Evolutionary conservation across 2,329 filamentous ascomycete species (phyloP).

Genomic region (Aaosphaeria arxii): DNA sequence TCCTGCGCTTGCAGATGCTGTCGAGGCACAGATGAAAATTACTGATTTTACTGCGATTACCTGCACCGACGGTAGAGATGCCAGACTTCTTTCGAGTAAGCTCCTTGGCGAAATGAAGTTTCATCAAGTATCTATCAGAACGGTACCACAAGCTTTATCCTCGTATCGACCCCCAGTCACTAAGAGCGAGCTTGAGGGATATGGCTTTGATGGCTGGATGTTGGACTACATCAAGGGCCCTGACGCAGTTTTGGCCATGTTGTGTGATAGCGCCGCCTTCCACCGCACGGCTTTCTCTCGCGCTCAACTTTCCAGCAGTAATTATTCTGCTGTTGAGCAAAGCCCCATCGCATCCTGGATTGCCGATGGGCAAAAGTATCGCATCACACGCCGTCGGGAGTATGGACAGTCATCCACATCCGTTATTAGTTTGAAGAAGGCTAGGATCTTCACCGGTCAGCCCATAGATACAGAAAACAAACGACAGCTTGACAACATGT

Average conservation of each 20-base stretch:
- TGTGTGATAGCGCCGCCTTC: slow-evolving; percentile 71
- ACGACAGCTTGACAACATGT: slow-evolving; percentile 55
- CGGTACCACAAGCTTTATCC: slow-evolving; percentile 54
- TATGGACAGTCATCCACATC: slow-evolving; percentile 76
- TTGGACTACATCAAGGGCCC: slow-evolving; percentile 79
- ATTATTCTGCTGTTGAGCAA: slow-evolving; percentile 64
- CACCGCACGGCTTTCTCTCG: slow-evolving; percentile 66
- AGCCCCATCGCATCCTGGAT: slow-evolving; percentile 66
- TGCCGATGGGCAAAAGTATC: slow-evolving; percentile 55
- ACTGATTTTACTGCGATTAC: slow-evolving; percentile 65
- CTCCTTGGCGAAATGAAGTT: slow-evolving; percentile 55
- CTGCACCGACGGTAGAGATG: slow-evolving; percentile 71
- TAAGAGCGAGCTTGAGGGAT: slow-evolving; percentile 52
- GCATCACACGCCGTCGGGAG: slow-evolving; percentile 69
- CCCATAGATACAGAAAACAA: slow-evolving; percentile 68
- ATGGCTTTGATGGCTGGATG: slow-evolving; percentile 76
- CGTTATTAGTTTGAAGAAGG: slow-evolving; percentile 59
- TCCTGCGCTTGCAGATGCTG: slow-evolving; percentile 58
- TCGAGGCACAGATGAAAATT: slow-evolving; percentile 56
- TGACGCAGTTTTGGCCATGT: slow-evolving; percentile 78
- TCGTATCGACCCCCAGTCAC: slow-evolving; percentile 56
- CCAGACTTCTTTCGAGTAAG: slow-evolving; percentile 65
- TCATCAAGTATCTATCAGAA: slow-evolving; percentile 69
- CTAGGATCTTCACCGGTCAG: slow-evolving; percentile 72
- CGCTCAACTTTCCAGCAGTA: slow-evolving; percentile 61